Conservation (phyloP, 257 asterid species). For the Echites panduratus region DNA sequence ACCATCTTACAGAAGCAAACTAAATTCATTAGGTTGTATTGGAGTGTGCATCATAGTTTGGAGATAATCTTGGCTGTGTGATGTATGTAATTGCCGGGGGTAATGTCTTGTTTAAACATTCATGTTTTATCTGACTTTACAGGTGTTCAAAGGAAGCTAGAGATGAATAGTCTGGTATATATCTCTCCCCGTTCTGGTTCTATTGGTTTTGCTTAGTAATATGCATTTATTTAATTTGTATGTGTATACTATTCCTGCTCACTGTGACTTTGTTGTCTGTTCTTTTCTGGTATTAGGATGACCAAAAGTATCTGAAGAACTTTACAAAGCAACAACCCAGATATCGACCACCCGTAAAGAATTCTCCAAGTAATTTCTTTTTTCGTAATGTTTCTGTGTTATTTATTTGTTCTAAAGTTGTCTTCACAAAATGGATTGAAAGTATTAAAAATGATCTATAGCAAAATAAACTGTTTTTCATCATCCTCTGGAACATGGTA, state of each 20-base stretch:
- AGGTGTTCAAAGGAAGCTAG: conserved; percentile 85
- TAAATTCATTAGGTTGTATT: neutral
- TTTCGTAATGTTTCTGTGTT: neutral
- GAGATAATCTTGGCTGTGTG: neutral
- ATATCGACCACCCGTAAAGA: conserved; percentile 67
- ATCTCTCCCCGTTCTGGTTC: neutral
- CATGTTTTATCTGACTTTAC: neutral
- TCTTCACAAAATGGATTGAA: neutral
- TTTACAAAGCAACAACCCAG: conserved; percentile 54
- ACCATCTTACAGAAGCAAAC: neutral
- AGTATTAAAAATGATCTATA: neutral
- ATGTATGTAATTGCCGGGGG: neutral
- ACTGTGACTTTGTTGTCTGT: neutral
- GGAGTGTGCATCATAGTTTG: neutral
- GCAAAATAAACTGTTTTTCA: neutral
- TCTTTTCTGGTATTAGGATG: conserved; percentile 29
- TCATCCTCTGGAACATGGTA: neutral
- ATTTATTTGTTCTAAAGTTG: no score
- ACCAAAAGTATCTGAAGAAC: conserved; percentile 39
- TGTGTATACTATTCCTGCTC: neutral
- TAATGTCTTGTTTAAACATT: neutral
- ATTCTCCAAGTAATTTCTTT: conserved; percentile 37
- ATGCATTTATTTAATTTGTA: no score
- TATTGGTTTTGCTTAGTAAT: neutral
- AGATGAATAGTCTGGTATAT: conserved; percentile 57